Percentiles rank a stretch among this genome's conserved stretches.
These are phyloP conservation scores for Stereum hirsutum DNA, from an alignment of 1,284 basidiomycete genomes.

Conservation along the genomic window DNA sequence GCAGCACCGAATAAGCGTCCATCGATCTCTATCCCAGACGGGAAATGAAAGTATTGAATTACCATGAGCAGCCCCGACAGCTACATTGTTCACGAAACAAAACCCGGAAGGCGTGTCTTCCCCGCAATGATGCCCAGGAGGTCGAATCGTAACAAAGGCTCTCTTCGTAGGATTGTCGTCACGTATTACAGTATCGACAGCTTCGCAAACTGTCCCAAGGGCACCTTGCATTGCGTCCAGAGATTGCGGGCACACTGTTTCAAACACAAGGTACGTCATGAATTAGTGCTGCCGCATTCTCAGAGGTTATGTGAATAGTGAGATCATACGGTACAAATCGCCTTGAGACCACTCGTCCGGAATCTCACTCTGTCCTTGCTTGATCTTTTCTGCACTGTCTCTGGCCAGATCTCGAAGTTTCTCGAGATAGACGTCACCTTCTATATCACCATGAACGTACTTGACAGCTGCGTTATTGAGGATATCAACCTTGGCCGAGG, in stretches of 20 bases:
- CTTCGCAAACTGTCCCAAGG: slow-evolving; percentile 75
- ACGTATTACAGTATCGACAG: slow-evolving; percentile 58
- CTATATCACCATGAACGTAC: slow-evolving; percentile 65
- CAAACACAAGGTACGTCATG: neutral
- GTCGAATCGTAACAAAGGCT: slow-evolving; percentile 80
- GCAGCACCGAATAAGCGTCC: too few species aligned
- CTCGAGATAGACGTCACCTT: slow-evolving; percentile 58
- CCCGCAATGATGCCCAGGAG: slow-evolving; percentile 89
- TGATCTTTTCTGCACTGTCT: slow-evolving; percentile 60
- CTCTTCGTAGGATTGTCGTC: slow-evolving; percentile 20
- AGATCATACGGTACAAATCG: slow-evolving; percentile 71
- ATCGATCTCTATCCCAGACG: too few species aligned
- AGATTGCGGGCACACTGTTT: slow-evolving; percentile 64
- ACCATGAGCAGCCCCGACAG: slow-evolving; percentile 88
- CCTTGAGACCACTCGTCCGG: slow-evolving; percentile 67
- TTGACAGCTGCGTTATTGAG: slow-evolving; percentile 58
- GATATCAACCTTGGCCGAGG: slow-evolving; percentile 43
- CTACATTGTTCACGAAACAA: slow-evolving; percentile 93
- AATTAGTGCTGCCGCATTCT: slow-evolving; percentile 3
- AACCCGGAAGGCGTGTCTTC: slow-evolving; percentile 85
- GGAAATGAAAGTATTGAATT: slow-evolving; percentile 3
- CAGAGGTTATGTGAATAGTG: slow-evolving; percentile 13
- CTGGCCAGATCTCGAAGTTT: slow-evolving; percentile 52
- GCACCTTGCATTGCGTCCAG: slow-evolving; percentile 71
- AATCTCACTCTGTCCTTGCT: slow-evolving; percentile 67